Conservation (phyloP, 192 early-diverging fungal genomes). For the Rhizophagus clarus region DNA sequence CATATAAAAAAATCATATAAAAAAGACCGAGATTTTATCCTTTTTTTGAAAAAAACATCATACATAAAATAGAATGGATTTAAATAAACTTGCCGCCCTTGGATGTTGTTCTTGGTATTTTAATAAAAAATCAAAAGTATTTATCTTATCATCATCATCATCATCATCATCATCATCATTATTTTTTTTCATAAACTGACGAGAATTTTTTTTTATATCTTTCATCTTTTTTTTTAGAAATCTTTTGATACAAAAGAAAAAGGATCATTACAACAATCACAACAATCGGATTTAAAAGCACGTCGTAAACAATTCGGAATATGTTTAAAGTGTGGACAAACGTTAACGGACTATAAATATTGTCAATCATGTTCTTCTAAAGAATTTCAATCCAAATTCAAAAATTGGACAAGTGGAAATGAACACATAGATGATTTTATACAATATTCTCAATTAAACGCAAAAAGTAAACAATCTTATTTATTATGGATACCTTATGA, state of each 20-base stretch:
- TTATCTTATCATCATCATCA: too few relatives aligned
- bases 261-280: too few relatives aligned
- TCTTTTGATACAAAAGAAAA: too few relatives aligned
- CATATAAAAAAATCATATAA: too few relatives aligned
- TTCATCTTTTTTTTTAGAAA: too few relatives aligned
- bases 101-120: background rate
- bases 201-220: too few relatives aligned
- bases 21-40: background rate
- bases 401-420: conserved; percentile 17
- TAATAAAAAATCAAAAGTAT: background rate
- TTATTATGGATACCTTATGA: conserved; percentile 24
- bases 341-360: background rate
- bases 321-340: background rate
- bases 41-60: too few relatives aligned
- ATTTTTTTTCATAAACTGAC: too few relatives aligned
- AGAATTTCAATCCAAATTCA: conserved; percentile 6
- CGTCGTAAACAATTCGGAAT: background rate
- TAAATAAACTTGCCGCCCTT: background rate
- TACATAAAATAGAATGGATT: background rate
- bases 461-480: background rate
- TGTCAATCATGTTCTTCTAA: background rate
- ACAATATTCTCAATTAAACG: background rate
- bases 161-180: too few relatives aligned
- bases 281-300: background rate
- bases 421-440: conserved; percentile 15